A percentile compares a stretch with the other conserved stretches of the same genome.
Conservation (phyloP, 2,329 filamentous ascomycete genomes). For the Calonectria pauciramosa region DNA sequence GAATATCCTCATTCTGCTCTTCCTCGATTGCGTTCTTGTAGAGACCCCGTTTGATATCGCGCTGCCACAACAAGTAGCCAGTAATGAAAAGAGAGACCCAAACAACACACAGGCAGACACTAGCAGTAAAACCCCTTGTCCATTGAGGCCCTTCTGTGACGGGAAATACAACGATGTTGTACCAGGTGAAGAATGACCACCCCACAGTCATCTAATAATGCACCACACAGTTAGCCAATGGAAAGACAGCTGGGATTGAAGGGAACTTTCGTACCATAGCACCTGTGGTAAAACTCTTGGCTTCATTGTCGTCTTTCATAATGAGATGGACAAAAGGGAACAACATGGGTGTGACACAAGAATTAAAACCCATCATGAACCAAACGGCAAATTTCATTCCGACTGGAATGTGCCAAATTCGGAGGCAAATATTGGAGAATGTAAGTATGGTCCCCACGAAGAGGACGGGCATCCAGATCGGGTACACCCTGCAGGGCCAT, state of each 20-base stretch:
- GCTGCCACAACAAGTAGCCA: constrained; percentile 48
- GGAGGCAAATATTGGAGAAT: constrained; percentile 38
- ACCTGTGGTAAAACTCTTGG: constrained; percentile 42
- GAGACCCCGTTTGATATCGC: constrained; percentile 44
- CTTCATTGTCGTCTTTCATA: constrained; percentile 41
- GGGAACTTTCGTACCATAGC: constrained; percentile 35
- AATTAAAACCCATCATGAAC: constrained; percentile 38
- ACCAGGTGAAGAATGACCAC: constrained; percentile 43
- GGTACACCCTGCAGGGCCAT: no score
- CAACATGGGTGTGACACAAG: constrained; percentile 41
- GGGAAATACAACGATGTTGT: constrained; percentile 40
- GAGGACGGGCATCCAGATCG: constrained; percentile 45
- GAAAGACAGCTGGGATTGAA: fast-evolving
- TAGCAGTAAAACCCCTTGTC: constrained; percentile 42
- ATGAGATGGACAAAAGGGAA: constrained; percentile 42
- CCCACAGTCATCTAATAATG: constrained; percentile 46
- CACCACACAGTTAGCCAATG: background rate
- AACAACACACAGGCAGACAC: constrained; percentile 40
- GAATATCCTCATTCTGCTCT: constrained; percentile 41
- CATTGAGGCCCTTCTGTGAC: constrained; percentile 35
- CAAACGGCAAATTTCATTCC: constrained; percentile 37
- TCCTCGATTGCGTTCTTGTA: constrained; percentile 38
- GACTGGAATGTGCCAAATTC: constrained; percentile 41
- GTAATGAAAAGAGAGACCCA: constrained; percentile 49
- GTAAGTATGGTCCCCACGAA: constrained; percentile 40